Evolutionary conservation across 2,329 filamentous ascomycete species (phyloP).

Genomic region (Microdochium paspali): DNA sequence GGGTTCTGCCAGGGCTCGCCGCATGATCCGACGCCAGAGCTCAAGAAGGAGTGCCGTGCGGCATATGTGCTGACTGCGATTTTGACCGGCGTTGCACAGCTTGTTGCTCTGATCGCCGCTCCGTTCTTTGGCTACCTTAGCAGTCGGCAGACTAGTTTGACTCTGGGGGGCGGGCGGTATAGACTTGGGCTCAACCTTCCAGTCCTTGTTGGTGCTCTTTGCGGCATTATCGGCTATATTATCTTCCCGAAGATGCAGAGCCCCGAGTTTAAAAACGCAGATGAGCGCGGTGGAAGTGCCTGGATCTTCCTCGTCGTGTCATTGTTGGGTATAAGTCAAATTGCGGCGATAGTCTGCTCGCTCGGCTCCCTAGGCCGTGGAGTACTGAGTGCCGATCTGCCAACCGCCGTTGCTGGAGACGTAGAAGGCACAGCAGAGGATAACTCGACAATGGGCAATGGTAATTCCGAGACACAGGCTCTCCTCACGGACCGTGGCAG

Average conservation of each 20-base stretch:
- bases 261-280: constrained; percentile 59
- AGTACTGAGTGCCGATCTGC: constrained; percentile 49
- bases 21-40: constrained; percentile 56
- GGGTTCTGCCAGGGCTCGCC: constrained; percentile 67
- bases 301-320: constrained; percentile 68
- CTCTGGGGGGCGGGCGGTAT: constrained; percentile 30
- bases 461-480: constrained; percentile 20
- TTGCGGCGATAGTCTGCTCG: constrained; percentile 92
- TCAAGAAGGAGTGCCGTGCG: constrained; percentile 75
- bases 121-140: constrained; percentile 81
- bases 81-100: constrained; percentile 80
- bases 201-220: constrained; percentile 58
- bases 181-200: constrained; percentile 61
- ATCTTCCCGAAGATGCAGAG: constrained; percentile 67
- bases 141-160: background rate
- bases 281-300: constrained; percentile 57
- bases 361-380: constrained; percentile 80
- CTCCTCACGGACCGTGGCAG: constrained; percentile 13
- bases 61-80: constrained; percentile 85
- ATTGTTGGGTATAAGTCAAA: constrained; percentile 84
- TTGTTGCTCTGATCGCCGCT: constrained; percentile 74
- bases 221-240: constrained; percentile 71
- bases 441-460: constrained; percentile 1
- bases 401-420: constrained; percentile 2
- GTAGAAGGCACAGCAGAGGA: constrained; percentile 6